A percentile compares a stretch with the other conserved stretches of the same genome.
Conservation (phyloP, 2,329 filamentous ascomycete genomes). For the Shiraia sp. region DNA sequence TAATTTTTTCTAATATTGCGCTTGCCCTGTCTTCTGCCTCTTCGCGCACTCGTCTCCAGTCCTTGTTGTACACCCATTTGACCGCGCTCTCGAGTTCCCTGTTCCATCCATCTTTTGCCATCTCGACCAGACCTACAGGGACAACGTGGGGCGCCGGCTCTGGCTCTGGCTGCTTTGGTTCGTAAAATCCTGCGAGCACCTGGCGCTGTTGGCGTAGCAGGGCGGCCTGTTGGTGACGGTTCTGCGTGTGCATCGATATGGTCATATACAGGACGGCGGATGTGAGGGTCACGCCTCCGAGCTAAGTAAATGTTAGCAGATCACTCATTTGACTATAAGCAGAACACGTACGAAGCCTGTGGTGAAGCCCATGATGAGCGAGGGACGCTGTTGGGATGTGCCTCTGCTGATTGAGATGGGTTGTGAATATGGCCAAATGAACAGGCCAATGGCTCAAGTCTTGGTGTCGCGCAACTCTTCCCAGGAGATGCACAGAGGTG, state of each 20-base stretch:
- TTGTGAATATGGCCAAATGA: neutral
- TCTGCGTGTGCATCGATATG: slow-evolving; percentile 50
- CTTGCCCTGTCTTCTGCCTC: slow-evolving; percentile 47
- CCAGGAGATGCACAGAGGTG: no score
- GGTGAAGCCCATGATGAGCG: slow-evolving; percentile 53
- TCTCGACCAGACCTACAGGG: slow-evolving; percentile 49
- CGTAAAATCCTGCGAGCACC: slow-evolving; percentile 50
- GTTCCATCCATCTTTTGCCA: slow-evolving; percentile 57
- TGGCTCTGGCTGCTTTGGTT: slow-evolving; percentile 46
- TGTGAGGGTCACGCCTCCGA: slow-evolving; percentile 57
- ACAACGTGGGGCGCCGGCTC: slow-evolving; percentile 46
- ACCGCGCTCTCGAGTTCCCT: slow-evolving; percentile 50
- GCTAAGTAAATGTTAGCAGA: slow-evolving; percentile 35
- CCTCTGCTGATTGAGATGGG: neutral
- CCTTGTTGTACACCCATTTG: slow-evolving; percentile 47
- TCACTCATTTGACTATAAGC: neutral
- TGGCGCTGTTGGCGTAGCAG: slow-evolving; percentile 52
- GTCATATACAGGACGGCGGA: slow-evolving; percentile 48
- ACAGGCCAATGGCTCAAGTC: slow-evolving; percentile 6
- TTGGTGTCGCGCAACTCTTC: neutral
- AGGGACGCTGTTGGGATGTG: slow-evolving; percentile 1
- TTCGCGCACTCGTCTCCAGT: slow-evolving; percentile 50
- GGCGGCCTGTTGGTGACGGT: slow-evolving; percentile 50
- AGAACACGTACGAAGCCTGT: slow-evolving; percentile 52
- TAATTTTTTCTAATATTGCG: slow-evolving; percentile 39